Percentiles rank a stretch among this genome's conserved stretches.
phyloP scores from a whole-genome alignment of 257 asterid species.

The Leptodermis oblonga region DNA sequence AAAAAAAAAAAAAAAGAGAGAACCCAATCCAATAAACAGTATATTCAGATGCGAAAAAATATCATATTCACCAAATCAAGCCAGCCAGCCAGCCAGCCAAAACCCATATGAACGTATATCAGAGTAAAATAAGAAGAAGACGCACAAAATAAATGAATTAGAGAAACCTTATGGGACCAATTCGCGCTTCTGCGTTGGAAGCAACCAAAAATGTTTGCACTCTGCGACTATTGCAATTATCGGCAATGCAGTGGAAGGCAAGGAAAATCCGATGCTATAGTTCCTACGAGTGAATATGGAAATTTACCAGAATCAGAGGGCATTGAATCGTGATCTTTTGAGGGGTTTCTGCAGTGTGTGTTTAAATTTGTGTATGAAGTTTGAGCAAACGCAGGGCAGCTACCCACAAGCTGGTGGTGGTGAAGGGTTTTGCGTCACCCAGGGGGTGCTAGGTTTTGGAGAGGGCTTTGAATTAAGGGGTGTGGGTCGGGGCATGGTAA shows the following conservation, averaged over 20 bases:
- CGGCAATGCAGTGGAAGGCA: neutral
- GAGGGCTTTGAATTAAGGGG: constrained; percentile 18
- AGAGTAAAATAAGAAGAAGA: neutral
- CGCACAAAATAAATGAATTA: neutral
- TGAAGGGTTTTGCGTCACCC: constrained; percentile 29
- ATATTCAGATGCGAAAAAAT: constrained; percentile 6
- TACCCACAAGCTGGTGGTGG: constrained; percentile 21
- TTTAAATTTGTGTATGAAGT: neutral
- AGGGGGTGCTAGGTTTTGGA: constrained; percentile 6
- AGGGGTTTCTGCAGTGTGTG: neutral
- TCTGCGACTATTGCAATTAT: neutral
- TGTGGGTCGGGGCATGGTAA: constrained; percentile 1
- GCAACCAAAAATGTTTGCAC: neutral
- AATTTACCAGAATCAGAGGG: constrained; percentile 7
- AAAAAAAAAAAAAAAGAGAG: no score
- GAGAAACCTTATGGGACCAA: constrained; percentile 10
- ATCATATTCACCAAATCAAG: constrained; percentile 5
- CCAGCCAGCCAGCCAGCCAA: constrained; percentile 7
- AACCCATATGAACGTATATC: constrained; percentile 6
- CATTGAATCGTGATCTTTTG: neutral
- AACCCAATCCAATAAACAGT: constrained; percentile 5
- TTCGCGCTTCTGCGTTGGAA: neutral
- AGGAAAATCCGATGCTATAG: neutral
- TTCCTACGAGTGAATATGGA: neutral
- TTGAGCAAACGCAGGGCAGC: neutral